Evolutionary conservation across 2,329 filamentous ascomycete species (phyloP), one percentile per base, ranked within the genome.

Genomic region (Biscogniauxia mediterranea): DNA sequence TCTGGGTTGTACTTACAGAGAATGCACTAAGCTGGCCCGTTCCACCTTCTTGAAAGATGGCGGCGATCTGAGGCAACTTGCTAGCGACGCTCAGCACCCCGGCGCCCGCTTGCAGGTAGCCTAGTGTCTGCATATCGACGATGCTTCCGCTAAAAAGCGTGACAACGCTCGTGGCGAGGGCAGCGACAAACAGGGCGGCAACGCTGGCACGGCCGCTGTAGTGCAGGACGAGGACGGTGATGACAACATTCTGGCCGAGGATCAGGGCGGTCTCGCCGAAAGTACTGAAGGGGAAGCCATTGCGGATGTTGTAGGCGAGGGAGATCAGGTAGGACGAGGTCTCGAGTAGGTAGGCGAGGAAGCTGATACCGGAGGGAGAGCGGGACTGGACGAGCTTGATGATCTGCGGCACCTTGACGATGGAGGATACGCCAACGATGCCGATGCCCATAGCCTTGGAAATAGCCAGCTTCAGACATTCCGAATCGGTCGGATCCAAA

Each of bases 391-490:
- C 78, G 56, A 99, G 88, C 82, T 99, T 99, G 76, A 97, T 77
- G 74, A 99, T 94, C 81, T 99, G 95, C 0, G 95, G 95, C 25
- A 99, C 88, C 81, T 99, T 99, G 81, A 99, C 93, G 70, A 98
- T 87, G 58, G 91, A 89, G 26, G 91, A 93, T 57, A 93, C 92
- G 68, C 85, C 89, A 73, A 99, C 93, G 78, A 99, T 99, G 75
- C 89, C 95, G 69, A 98, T 89, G 60, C 95, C 94, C 17, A 99
- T 88, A 2, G 85, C 92, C 80, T 99, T 99, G 73, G 91, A 96
- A 73, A 98, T 85, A 69, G 88, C 93, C 56, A 97, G 87, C 74
- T 95, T 95, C 70, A 97, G 80, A 82, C 95, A 99, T 61, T 85
- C 87, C 5, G 85, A 84, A 72, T 92, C 86, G 65, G 87, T 85